These are phyloP conservation scores for Pythium folliculosum DNA, from an alignment of 352 stramenopile species.

Conservation along the genomic window DNA sequence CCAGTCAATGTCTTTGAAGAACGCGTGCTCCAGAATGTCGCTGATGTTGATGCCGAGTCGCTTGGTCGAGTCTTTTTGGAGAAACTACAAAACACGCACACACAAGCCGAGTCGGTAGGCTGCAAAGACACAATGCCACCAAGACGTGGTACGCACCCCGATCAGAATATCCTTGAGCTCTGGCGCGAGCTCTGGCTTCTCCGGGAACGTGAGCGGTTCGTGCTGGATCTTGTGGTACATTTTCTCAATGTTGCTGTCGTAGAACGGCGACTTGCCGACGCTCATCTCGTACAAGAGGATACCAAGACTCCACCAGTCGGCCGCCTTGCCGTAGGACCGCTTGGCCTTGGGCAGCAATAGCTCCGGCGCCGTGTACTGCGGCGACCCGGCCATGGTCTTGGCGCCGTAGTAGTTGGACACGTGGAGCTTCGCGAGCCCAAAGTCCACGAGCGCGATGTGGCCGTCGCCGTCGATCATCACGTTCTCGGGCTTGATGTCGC, in stretches of 20 bases:
- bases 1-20: slow-evolving; percentile 83
- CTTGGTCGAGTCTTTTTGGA: slow-evolving; percentile 88
- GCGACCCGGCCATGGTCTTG: slow-evolving; percentile 88
- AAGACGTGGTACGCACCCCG: slow-evolving; percentile 37
- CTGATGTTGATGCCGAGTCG: slow-evolving; percentile 87
- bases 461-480: slow-evolving; percentile 95
- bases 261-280: slow-evolving; percentile 92
- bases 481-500: slow-evolving; percentile 97
- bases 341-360: slow-evolving; percentile 84
- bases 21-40: slow-evolving; percentile 83
- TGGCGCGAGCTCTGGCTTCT: slow-evolving; percentile 62
- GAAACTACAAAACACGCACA: slow-evolving; percentile 40
- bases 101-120: background rate
- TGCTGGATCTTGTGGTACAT: slow-evolving; percentile 94
- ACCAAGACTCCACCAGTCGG: slow-evolving; percentile 89
- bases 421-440: slow-evolving; percentile 93
- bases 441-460: slow-evolving; percentile 95
- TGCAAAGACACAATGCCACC: background rate
- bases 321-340: slow-evolving; percentile 86
- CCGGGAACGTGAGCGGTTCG: slow-evolving; percentile 78
- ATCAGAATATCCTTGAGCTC: slow-evolving; percentile 82
- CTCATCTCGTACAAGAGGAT: slow-evolving; percentile 94
- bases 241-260: slow-evolving; percentile 93
- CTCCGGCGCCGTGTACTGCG: slow-evolving; percentile 87
- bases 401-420: slow-evolving; percentile 89